A percentile compares a stretch with the other conserved stretches of the same genome.
phyloP scores from a whole-genome alignment of 306 rosid species.

The Phaseolus lunatus region DNA sequence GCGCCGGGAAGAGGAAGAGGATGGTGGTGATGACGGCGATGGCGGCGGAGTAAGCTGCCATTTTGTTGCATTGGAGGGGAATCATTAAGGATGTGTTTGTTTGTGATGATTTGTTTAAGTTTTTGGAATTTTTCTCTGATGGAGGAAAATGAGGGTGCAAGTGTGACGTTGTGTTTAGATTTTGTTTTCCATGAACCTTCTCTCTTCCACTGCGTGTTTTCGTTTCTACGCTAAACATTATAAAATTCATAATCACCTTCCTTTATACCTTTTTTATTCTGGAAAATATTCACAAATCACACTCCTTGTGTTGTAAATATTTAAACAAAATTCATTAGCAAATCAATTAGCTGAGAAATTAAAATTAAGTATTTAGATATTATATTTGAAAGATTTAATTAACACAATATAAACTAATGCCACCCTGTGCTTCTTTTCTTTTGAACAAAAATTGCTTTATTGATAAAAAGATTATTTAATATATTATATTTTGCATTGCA shows the following conservation, averaged over 20 bases:
- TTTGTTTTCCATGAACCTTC: constrained; percentile 41
- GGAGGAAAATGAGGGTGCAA: background rate
- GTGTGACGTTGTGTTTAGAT: background rate
- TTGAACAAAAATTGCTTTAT: constrained; percentile 18
- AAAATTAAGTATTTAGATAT: no score
- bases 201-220: background rate
- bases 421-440: background rate
- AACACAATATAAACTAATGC: background rate
- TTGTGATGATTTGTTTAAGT: background rate
- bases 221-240: background rate
- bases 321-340: no score
- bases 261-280: background rate
- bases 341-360: no score
- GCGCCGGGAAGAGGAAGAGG: constrained; percentile 42
- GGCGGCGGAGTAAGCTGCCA: background rate
- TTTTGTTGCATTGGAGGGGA: constrained; percentile 7
- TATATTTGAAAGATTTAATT: no score
- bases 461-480: background rate
- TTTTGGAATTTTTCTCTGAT: background rate
- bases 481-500: constrained; percentile 15
- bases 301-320: no score
- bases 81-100: background rate
- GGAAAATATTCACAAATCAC: background rate
- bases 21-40: constrained; percentile 24
- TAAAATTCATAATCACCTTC: background rate